phyloP scores from a whole-genome alignment of 257 asterid species.

The Echium plantagineum region DNA sequence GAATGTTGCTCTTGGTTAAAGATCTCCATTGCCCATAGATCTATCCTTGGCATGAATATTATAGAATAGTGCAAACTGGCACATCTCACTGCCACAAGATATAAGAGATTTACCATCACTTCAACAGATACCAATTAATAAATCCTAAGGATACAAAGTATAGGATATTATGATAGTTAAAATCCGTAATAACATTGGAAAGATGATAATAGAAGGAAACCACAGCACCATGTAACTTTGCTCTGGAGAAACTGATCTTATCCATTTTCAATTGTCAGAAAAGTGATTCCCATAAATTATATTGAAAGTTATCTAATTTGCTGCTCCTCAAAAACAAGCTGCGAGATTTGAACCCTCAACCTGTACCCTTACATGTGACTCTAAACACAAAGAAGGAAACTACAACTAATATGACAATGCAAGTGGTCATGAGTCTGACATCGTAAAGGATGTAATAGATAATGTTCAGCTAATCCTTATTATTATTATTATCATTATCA shows the following conservation, averaged over 20 bases:
- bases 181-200: no score
- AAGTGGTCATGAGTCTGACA: background rate
- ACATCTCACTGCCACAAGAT: slow-evolving; percentile 71
- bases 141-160: background rate
- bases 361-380: background rate
- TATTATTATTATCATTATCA: no score
- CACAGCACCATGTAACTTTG: background rate
- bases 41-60: slow-evolving; percentile 85
- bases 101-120: slow-evolving; percentile 5
- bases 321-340: no score
- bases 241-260: no score
- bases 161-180: background rate
- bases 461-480: no score
- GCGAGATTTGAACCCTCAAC: background rate
- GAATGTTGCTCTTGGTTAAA: slow-evolving; percentile 22
- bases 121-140: background rate
- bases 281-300: background rate
- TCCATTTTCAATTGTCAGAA: background rate
- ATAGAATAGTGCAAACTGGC: slow-evolving; percentile 46
- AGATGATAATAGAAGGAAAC: background rate
- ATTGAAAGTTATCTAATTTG: background rate
- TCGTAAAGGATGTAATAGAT: no score
- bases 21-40: slow-evolving; percentile 84
- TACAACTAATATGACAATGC: background rate
- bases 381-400: background rate